These are phyloP conservation scores for Puccinia novopanici DNA, from an alignment of 1,284 basidiomycete species.

Conservation along the genomic window DNA sequence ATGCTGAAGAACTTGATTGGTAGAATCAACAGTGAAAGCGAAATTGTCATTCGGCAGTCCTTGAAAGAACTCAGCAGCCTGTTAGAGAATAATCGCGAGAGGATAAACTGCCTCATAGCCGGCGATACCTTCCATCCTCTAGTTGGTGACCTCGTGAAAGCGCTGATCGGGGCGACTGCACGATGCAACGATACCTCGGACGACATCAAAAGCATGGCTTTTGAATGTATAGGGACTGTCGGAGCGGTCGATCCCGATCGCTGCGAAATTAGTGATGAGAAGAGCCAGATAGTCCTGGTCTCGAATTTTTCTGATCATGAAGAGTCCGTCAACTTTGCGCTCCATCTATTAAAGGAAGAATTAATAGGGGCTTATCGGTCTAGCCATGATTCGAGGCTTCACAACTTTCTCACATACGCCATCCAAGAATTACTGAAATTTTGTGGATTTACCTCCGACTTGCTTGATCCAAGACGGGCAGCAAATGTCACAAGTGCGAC, in stretches of 20 bases:
- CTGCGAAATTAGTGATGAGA: conserved; percentile 70
- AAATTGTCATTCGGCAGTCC: conserved; percentile 74
- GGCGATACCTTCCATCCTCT: conserved; percentile 84
- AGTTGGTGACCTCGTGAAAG: conserved; percentile 71
- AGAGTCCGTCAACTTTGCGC: conserved; percentile 77
- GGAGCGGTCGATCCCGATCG: conserved; percentile 96
- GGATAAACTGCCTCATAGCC: conserved; percentile 68
- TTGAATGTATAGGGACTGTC: conserved; percentile 88
- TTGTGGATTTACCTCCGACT: conserved; percentile 77
- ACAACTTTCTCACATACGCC: conserved; percentile 82
- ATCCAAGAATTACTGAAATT: conserved; percentile 90
- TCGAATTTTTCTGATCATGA: conserved; percentile 79
- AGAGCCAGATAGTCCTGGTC: conserved; percentile 72
- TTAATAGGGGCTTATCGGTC: conserved; percentile 90
- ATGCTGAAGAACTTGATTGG: conserved; percentile 73
- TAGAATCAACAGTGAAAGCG: conserved; percentile 77
- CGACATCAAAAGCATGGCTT: conserved; percentile 69
- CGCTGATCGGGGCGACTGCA: conserved; percentile 72
- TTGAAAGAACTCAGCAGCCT: conserved; percentile 75
- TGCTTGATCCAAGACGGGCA: conserved; percentile 64
- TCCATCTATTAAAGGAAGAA: conserved; percentile 81
- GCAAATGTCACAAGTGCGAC: conserved; percentile 66
- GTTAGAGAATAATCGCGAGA: conserved; percentile 65
- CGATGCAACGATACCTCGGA: conserved; percentile 70
- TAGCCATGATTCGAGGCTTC: conserved; percentile 89